Evolutionary conservation across 2,329 filamentous ascomycete species (phyloP), one percentile per base, ranked within the genome.

Genomic region (Dendryphion nanum): DNA sequence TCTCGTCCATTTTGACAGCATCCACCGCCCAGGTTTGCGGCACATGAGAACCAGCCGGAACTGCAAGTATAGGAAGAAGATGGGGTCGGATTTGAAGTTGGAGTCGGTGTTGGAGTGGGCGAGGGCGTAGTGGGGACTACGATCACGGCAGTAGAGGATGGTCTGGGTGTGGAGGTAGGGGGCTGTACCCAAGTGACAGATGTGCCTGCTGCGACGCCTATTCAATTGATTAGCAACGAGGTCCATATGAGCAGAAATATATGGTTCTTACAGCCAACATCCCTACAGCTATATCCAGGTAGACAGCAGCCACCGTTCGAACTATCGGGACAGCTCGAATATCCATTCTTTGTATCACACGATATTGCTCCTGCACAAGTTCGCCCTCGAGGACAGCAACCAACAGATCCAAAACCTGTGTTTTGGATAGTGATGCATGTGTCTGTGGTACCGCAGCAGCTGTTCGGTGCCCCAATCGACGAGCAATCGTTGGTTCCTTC

Each of bases 281-380:
- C 82, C 40, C 79, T 72, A 52, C 86, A 91, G 2, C 77, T 71
- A 54, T 80, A 89, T 4, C 84, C 85, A 0, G 81, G 72, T 8
- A 89, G 80, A 59, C 86, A 91, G 57, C 86, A 91, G 2, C 86
- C 86, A 12, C 85, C 86, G 3, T 85, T 86, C 0, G 82, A 61
- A 21, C 75, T 74, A 6, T 78, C 72, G 0, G 81, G 72, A 57
- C 86, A 91, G 33, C 78, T 77, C 8, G 78, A 77, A 42, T 85
- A 81, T 28, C 77, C 82, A 4, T 71, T 67, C 2, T 73, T 71
- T 3, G 61, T 68, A 44, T 75, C 64, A 47, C 86, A 90, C 0
- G 75, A 77, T 5, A 90, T 79, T 1, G 68, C 67, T 7, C 83
- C 83, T 3, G 75, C 75, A 60, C 86, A 91, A 5, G 63, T 75